A percentile compares a stretch with the other conserved stretches of the same genome.
phyloP scores from a whole-genome alignment of 176 grass and related monocot genomes.

The Cocos nucifera region DNA sequence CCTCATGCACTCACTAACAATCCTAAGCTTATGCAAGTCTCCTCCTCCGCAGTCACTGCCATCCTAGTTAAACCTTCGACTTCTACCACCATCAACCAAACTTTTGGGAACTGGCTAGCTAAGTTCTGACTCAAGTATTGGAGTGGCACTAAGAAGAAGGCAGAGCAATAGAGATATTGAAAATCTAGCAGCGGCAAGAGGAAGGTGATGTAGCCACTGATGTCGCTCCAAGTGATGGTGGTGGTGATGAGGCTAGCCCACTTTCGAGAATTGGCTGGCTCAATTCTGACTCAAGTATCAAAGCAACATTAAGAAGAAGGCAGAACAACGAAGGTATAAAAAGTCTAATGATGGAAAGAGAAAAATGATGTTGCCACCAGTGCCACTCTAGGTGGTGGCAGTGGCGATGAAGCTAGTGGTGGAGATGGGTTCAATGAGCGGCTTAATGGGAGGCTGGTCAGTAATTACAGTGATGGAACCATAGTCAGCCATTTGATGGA shows the following conservation, averaged over 20 bases:
- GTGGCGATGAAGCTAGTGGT: no score
- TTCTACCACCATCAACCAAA: slow-evolving; percentile 5
- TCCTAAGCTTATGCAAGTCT: slow-evolving; percentile 11
- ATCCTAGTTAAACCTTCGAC: neutral
- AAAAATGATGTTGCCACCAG: no score
- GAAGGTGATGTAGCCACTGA: slow-evolving; percentile 65
- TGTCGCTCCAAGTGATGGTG: slow-evolving; percentile 48
- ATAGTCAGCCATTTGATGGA: no score
- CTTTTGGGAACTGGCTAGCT: slow-evolving; percentile 50
- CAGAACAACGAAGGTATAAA: no score
- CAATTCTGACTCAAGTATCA: no score
- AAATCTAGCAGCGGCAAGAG: slow-evolving; percentile 14
- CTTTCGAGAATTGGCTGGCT: no score
- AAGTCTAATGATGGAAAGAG: no score
- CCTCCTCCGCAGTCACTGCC: slow-evolving; percentile 16
- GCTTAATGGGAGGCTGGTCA: slow-evolving; percentile 55
- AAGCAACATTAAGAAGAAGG: no score
- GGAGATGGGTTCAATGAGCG: slow-evolving; percentile 79
- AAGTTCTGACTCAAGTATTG: slow-evolving; percentile 48
- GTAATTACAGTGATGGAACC: no score
- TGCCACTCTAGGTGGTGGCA: no score
- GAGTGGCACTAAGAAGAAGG: slow-evolving; percentile 58
- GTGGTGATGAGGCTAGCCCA: slow-evolving; percentile 35
- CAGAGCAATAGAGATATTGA: slow-evolving; percentile 22
- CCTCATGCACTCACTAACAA: slow-evolving; percentile 33